phyloP scores from a whole-genome alignment of 2,329 filamentous ascomycete species.

The Colletotrichum sp. region DNA sequence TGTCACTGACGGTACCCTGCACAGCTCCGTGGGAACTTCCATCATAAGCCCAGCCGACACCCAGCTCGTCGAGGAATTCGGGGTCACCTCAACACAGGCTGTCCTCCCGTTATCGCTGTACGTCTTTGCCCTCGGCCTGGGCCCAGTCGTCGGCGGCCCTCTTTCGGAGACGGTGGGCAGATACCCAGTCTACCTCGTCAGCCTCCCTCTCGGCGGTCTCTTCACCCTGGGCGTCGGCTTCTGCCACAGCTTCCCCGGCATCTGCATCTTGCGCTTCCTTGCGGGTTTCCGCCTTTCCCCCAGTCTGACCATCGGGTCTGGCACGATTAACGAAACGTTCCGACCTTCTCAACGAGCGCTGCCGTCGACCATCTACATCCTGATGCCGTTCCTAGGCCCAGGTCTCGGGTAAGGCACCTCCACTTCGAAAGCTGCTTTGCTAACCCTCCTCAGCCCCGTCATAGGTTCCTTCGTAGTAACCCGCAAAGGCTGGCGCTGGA shows the following conservation, averaged over 20 bases:
- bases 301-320: conserved; percentile 52
- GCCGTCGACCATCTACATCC: conserved; percentile 48
- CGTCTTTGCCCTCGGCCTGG: conserved; percentile 63
- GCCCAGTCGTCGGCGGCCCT: conserved; percentile 63
- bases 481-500: conserved; percentile 58
- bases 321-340: conserved; percentile 56
- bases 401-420: conserved; percentile 49
- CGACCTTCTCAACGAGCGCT: conserved; percentile 43
- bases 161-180: conserved; percentile 64
- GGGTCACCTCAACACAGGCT: conserved; percentile 57
- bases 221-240: conserved; percentile 63
- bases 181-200: conserved; percentile 53
- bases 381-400: conserved; percentile 59
- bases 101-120: conserved; percentile 66
- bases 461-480: conserved; percentile 52
- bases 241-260: conserved; percentile 50
- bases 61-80: conserved; percentile 57
- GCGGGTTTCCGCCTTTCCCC: conserved; percentile 57
- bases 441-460: conserved; percentile 40
- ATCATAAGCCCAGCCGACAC: conserved; percentile 53
- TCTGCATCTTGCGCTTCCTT: conserved; percentile 62
- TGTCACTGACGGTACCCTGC: background rate
- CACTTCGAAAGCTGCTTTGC: background rate
- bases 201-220: conserved; percentile 51
- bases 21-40: conserved; percentile 58